Conservation (phyloP, 305 asterid genomes). For the Salvia sclarea region DNA sequence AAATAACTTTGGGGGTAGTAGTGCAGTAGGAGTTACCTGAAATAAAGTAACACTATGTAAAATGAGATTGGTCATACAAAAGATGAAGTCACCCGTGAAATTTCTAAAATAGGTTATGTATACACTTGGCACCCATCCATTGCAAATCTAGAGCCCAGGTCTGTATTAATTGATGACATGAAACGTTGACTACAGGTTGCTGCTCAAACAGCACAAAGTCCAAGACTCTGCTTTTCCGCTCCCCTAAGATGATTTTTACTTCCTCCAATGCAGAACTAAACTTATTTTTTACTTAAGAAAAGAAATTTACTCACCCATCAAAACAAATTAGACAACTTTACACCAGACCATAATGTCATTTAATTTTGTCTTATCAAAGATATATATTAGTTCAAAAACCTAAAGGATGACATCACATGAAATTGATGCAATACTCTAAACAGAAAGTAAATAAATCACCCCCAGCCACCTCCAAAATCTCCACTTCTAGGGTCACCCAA, state of each 20-base stretch:
- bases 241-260: neutral
- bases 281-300: neutral
- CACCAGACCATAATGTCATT: neutral
- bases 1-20: slow-evolving; percentile 1
- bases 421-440: slow-evolving; percentile 1
- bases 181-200: slow-evolving; percentile 10
- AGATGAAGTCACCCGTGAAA: neutral
- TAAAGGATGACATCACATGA: neutral
- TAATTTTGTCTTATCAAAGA: neutral
- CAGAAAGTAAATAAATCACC: neutral
- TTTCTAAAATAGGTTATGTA: neutral
- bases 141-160: slow-evolving; percentile 15
- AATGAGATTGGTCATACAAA: slow-evolving; percentile 9
- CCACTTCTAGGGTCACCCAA: neutral
- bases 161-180: neutral
- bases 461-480: neutral
- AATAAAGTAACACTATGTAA: neutral
- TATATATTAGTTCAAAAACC: neutral
- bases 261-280: neutral
- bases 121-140: slow-evolving; percentile 12
- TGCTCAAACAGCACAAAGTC: slow-evolving; percentile 11
- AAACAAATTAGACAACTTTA: neutral
- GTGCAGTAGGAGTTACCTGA: slow-evolving; percentile 22
- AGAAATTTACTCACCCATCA: neutral
- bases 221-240: neutral